These are phyloP conservation scores for Cubamyces sp. DNA, from an alignment of 768 basidiomycete genomes.

Conservation along the genomic window DNA sequence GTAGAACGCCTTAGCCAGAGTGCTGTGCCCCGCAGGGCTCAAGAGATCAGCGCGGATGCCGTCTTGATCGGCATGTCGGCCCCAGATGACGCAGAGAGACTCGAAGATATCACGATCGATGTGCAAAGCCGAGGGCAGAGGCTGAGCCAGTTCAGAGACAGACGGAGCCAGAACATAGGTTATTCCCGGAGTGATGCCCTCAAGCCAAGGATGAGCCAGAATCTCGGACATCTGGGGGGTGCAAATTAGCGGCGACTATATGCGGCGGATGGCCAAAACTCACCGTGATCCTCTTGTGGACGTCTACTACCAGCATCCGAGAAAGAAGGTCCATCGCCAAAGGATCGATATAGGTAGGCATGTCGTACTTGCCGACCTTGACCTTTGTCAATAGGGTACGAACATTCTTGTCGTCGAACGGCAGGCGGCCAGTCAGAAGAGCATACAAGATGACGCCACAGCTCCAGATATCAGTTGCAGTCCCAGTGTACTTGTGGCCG, in stretches of 20 bases:
- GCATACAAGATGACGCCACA: conserved; percentile 94
- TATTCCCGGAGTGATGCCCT: conserved; percentile 53
- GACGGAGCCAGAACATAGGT: conserved; percentile 46
- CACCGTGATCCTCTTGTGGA: conserved; percentile 78
- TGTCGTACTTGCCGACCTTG: conserved; percentile 81
- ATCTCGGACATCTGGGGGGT: conserved; percentile 79
- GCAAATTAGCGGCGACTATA: conserved; percentile 3
- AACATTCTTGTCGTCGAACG: conserved; percentile 92
- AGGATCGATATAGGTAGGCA: conserved; percentile 81
- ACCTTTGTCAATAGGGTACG: conserved; percentile 81
- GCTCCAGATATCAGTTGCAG: conserved; percentile 95
- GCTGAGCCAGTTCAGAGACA: conserved; percentile 59
- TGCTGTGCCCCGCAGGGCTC: conserved; percentile 68
- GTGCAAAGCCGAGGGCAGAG: conserved; percentile 65
- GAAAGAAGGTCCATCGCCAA: conserved; percentile 82
- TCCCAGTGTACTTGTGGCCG: conserved; percentile 86
- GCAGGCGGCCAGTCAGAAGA: conserved; percentile 86
- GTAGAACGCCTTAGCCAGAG: conserved; percentile 87
- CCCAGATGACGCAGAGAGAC: conserved; percentile 85
- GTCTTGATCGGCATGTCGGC: conserved; percentile 64
- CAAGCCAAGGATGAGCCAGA: conserved; percentile 83
- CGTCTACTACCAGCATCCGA: conserved; percentile 90
- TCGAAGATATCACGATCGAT: conserved; percentile 80
- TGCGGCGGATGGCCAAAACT: conserved; percentile 29
- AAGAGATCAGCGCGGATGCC: conserved; percentile 68